Conservation (phyloP, 2,329 filamentous ascomycete genomes). For the Berkeleyomyces rouxiae region DNA sequence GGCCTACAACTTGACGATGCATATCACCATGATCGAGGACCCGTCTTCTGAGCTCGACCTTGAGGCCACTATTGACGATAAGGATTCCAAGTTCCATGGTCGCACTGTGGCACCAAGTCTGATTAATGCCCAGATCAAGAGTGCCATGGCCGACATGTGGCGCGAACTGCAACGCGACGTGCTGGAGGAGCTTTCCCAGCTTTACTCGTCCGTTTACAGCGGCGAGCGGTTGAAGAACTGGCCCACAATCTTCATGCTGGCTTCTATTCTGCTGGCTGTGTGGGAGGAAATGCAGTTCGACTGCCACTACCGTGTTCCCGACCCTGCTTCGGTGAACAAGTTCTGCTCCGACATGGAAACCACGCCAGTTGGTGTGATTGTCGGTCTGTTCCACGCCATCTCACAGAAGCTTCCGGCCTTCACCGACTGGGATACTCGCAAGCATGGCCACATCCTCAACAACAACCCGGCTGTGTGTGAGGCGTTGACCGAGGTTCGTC, state of each 20-base stretch:
- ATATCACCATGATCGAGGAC: slow-evolving; percentile 88
- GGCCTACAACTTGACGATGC: slow-evolving; percentile 86
- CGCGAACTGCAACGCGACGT: slow-evolving; percentile 93
- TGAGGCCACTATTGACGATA: slow-evolving; percentile 70
- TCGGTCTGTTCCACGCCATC: slow-evolving; percentile 92
- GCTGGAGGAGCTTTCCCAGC: slow-evolving; percentile 73
- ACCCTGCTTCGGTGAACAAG: slow-evolving; percentile 70
- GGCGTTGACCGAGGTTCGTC: slow-evolving; percentile 87
- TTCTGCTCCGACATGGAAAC: slow-evolving; percentile 97
- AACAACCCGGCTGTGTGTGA: slow-evolving; percentile 87
- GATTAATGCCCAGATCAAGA: slow-evolving; percentile 99
- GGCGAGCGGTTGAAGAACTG: slow-evolving; percentile 97
- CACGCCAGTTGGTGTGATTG: slow-evolving; percentile 87
- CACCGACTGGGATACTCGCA: slow-evolving; percentile 81
- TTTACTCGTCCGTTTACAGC: slow-evolving; percentile 96
- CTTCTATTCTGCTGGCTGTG: slow-evolving; percentile 77
- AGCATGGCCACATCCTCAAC: slow-evolving; percentile 79
- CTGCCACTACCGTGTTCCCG: slow-evolving; percentile 85
- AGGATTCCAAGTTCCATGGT: slow-evolving; percentile 72
- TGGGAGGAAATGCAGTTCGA: slow-evolving; percentile 99
- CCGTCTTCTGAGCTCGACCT: slow-evolving; percentile 63
- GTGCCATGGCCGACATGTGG: slow-evolving; percentile 94
- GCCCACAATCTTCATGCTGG: slow-evolving; percentile 97
- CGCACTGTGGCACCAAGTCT: slow-evolving; percentile 89
- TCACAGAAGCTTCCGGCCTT: slow-evolving; percentile 90